phyloP scores from a whole-genome alignment of 768 basidiomycete genomes.

The Mycena crocata region DNA sequence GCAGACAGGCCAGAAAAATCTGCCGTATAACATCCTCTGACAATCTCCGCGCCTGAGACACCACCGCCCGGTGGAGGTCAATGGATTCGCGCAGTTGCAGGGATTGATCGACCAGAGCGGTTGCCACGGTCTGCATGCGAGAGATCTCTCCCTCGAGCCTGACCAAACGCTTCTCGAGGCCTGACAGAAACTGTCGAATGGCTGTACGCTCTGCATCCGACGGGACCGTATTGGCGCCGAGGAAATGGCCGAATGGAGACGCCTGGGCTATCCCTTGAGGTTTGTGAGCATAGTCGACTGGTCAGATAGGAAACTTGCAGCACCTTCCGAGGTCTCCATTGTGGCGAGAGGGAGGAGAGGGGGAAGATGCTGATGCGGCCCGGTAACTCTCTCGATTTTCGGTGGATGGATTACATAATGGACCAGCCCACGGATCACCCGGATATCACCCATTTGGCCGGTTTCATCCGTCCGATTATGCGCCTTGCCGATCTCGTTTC shows the following conservation, averaged over 20 bases:
- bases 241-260: conserved; percentile 18
- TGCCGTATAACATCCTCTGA: conserved; percentile 18
- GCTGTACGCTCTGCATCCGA: conserved; percentile 17
- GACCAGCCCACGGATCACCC: no score
- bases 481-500: no score
- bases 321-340: neutral
- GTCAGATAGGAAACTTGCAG: neutral
- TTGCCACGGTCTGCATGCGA: neutral
- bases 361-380: no score
- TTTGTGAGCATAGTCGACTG: neutral
- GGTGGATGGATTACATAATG: no score
- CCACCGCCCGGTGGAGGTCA: conserved; percentile 12
- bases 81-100: conserved; percentile 7
- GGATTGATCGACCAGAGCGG: conserved; percentile 2
- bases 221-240: conserved; percentile 17
- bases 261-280: neutral
- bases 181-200: conserved; percentile 25
- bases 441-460: no score
- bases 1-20: conserved; percentile 16
- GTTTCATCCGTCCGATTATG: no score
- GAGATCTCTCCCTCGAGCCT: neutral
- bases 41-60: conserved; percentile 16
- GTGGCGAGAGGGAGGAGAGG: neutral
- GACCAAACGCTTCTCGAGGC: conserved; percentile 4
- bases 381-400: no score